Evolutionary conservation across 371 early-diverging fungal species (phyloP).

Genomic region (Apophysomyces elegans): DNA sequence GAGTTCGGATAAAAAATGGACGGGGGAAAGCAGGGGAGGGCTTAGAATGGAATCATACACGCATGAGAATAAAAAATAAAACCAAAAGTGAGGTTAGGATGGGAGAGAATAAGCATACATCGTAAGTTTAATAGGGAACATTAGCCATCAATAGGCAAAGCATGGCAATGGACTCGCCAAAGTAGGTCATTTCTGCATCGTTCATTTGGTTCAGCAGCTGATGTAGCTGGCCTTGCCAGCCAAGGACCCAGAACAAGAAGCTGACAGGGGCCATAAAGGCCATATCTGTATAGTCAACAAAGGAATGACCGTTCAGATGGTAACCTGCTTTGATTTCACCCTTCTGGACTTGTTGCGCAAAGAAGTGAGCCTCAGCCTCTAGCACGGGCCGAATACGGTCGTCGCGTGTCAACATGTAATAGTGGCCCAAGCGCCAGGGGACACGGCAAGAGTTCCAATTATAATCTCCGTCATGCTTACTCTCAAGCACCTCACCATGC

Average conservation of each 20-base stretch:
- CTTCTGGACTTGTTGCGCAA: constrained; percentile 46
- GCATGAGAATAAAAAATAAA: too few relatives aligned
- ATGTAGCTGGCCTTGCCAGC: constrained; percentile 46
- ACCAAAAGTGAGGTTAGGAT: too few relatives aligned
- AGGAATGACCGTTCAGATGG: constrained; percentile 53
- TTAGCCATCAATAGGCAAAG: constrained; percentile 58
- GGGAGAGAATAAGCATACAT: too few relatives aligned
- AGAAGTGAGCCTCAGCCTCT: constrained; percentile 61
- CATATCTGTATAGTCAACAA: constrained; percentile 62
- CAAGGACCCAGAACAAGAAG: constrained; percentile 60
- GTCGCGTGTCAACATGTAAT: constrained; percentile 61
- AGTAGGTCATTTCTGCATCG: constrained; percentile 55
- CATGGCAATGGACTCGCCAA: constrained; percentile 67
- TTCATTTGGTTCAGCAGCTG: constrained; percentile 56
- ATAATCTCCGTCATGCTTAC: constrained; percentile 53
- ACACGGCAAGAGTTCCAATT: constrained; percentile 64
- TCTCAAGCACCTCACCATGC: constrained; percentile 52
- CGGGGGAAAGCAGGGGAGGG: too few relatives aligned
- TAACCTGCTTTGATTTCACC: constrained; percentile 62
- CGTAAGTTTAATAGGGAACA: constrained; percentile 34
- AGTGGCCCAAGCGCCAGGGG: constrained; percentile 67
- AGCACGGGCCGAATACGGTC: constrained; percentile 53
- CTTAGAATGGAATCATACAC: too few relatives aligned
- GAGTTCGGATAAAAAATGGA: too few relatives aligned
- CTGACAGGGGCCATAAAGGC: constrained; percentile 67